Conservation (phyloP, 352 stramenopile species). For the Globisporangium apiculatum region DNA sequence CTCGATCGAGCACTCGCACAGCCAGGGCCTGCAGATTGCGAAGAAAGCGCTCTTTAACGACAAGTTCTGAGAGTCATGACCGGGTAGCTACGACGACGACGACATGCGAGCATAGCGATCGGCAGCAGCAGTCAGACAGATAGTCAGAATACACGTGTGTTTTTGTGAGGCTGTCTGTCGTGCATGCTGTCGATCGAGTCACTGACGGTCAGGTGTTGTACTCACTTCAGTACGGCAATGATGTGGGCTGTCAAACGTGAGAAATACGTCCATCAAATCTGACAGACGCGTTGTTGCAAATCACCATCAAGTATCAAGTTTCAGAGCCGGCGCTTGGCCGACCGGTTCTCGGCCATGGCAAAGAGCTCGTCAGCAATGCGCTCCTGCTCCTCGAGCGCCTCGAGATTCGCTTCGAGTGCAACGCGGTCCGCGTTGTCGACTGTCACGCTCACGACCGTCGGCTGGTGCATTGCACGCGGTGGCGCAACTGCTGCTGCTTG, state of each 20-base stretch:
- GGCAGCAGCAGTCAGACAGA: no score
- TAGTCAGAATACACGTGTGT: no score
- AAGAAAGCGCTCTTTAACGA: constrained; percentile 86
- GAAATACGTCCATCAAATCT: no score
- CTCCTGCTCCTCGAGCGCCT: constrained; percentile 72
- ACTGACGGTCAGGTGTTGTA: no score
- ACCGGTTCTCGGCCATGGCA: constrained; percentile 65
- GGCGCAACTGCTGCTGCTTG: constrained; percentile 31
- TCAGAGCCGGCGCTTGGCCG: constrained; percentile 40
- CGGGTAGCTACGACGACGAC: no score
- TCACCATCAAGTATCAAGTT: neutral
- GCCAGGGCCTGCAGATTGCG: constrained; percentile 71
- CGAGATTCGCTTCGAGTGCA: constrained; percentile 50
- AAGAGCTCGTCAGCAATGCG: constrained; percentile 82
- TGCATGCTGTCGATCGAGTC: no score
- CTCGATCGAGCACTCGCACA: constrained; percentile 76
- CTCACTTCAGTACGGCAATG: no score
- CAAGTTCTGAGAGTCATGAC: constrained; percentile 33
- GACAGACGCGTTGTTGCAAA: no score
- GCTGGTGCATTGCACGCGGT: constrained; percentile 15
- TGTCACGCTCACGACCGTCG: constrained; percentile 51
- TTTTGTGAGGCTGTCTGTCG: no score
- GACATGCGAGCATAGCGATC: no score
- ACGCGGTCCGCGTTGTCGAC: constrained; percentile 55
- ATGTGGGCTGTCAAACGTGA: no score